Conservation (phyloP, 768 basidiomycete species). For the Phaeotremella skinneri region DNA sequence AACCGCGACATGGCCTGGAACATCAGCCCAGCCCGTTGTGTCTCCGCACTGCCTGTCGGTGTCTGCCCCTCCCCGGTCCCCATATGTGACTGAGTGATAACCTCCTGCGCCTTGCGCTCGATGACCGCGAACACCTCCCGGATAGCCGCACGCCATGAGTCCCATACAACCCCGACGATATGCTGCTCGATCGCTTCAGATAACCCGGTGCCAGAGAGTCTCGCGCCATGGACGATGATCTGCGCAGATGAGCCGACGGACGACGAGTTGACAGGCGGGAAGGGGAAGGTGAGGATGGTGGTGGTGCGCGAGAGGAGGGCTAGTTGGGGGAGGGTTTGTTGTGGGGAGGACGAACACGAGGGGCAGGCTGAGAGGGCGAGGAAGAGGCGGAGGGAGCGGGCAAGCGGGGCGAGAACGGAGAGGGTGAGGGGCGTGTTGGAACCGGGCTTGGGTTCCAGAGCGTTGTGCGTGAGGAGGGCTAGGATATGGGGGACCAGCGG, state of each 20-base stretch:
- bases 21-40: constrained; percentile 45
- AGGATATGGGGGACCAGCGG: constrained; percentile 43
- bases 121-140: constrained; percentile 39
- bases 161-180: constrained; percentile 47
- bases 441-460: constrained; percentile 43
- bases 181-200: constrained; percentile 45
- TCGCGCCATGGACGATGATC: constrained; percentile 44
- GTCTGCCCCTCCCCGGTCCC: neutral
- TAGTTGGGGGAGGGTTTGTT: constrained; percentile 47
- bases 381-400: constrained; percentile 41
- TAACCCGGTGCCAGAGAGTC: constrained; percentile 42
- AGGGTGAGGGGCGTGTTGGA: constrained; percentile 43
- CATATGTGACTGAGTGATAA: constrained; percentile 24
- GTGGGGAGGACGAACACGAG: constrained; percentile 32
- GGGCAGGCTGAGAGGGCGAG: constrained; percentile 36
- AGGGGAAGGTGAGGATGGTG: constrained; percentile 46
- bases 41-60: constrained; percentile 28
- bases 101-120: constrained; percentile 44
- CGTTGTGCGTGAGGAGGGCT: constrained; percentile 31
- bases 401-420: constrained; percentile 36
- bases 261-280: constrained; percentile 38
- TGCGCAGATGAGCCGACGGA: constrained; percentile 33
- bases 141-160: constrained; percentile 41
- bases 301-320: constrained; percentile 43
- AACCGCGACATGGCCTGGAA: constrained; percentile 47